Base-by-base conservation (phyloP, 805 yeast species). In the Starmerella davenportii region DNA sequence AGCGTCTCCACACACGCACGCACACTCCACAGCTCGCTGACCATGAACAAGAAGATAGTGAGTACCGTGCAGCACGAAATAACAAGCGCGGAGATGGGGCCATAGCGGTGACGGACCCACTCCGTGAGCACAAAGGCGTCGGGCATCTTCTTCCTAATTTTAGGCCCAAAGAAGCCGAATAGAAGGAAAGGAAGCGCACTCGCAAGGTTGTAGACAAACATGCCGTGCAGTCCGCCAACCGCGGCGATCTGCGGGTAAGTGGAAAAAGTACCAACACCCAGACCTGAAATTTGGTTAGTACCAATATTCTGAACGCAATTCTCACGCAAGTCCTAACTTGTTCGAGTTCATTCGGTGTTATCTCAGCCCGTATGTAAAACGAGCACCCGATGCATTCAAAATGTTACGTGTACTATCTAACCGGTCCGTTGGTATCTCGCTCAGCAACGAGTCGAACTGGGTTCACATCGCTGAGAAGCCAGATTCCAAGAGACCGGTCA, bases 81-180 rank as follows among this genome's bases (percentile, higher is more conserved):
- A 19, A 81, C 79, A 47, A 81, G 60, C 1, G 81, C 78, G 3
- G 93, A 66, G 14, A 76, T 58, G 4, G 65, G 54, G 2, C 95
- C 95, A 54, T 68, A 85, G 48, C 95, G 64, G 35, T 70, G 71
- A 52, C 80, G 70, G n/a, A 81, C 87, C 95, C 95, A 85, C 55
- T 85, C 94, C 4, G 94, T 82, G 48, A 85, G 61, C 21, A 85
- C 84, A 55, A 85, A 85, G 2, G 95, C 95, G 7, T 79, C 72
- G 0, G 95, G 95, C 49, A 93, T 79, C 48, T 69, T 68, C 42
- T 63, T 68, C 46, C 94, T 65, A 42, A 85, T 75, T 8, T 73
- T 54, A 1, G 95, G 95, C 1, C 95, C 95, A 42, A 79, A 59
- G 38, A 69, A 68, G 1, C 90, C 80, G 63, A 85, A 85, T n/a